Conservation (phyloP, 208 protist species). For the Trypanosoma rangeli region DNA sequence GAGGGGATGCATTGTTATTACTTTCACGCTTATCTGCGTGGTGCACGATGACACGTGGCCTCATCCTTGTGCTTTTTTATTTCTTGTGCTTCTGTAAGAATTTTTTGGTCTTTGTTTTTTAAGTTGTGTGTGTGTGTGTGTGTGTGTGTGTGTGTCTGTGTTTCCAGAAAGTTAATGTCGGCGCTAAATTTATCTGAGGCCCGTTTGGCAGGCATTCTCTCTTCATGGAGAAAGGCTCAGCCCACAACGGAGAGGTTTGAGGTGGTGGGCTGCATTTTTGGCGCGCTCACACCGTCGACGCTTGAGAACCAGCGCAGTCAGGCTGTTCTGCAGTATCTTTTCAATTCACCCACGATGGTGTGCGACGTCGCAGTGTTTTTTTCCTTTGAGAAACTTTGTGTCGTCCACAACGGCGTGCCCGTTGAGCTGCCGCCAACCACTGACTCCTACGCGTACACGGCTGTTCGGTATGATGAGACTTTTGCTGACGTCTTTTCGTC, state of each 20-base stretch:
- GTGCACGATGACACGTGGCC: not conserved
- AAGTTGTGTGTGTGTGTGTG: conserved; percentile 2
- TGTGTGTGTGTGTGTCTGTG: conserved; percentile 14
- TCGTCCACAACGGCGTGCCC: conserved; percentile 40
- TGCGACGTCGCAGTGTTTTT: conserved; percentile 59
- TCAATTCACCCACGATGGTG: conserved; percentile 44
- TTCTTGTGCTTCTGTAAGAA: not conserved
- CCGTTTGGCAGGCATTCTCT: conserved; percentile 41
- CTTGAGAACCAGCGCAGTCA: conserved; percentile 84
- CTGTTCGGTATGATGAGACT: conserved; percentile 16
- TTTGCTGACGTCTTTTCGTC: conserved; percentile 17
- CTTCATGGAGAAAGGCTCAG: conserved; percentile 39
- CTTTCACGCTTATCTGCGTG: not conserved
- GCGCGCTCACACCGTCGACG: conserved; percentile 55
- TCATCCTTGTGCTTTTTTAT: not conserved
- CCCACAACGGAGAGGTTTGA: conserved; percentile 30
- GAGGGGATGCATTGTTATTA: not conserved
- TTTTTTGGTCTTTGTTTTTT: conserved; percentile 15
- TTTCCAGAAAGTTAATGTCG: conserved; percentile 19
- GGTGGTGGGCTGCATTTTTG: conserved; percentile 63
- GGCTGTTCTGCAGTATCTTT: conserved; percentile 78
- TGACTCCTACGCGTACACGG: conserved; percentile 21
- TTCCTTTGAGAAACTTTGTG: conserved; percentile 32
- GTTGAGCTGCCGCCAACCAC: conserved; percentile 28
- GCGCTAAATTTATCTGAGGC: conserved; percentile 41